A percentile compares a stretch with the other conserved stretches of the same genome.
These are phyloP conservation scores for Penicillium sp. DNA, from an alignment of 2,329 filamentous ascomycete genomes.

Conservation along the genomic window DNA sequence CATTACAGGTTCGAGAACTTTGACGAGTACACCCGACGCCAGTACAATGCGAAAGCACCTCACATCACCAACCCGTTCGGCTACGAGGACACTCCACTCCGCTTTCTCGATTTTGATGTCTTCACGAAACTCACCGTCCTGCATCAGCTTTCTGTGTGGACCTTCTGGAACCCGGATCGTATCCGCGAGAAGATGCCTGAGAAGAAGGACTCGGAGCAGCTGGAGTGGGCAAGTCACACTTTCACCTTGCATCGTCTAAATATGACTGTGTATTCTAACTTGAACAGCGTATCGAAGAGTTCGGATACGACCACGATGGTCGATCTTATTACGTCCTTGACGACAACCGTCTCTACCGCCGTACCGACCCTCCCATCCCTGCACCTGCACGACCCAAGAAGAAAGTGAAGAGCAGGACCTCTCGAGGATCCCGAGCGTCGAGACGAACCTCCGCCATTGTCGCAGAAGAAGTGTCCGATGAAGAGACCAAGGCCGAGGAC, in stretches of 20 bases:
- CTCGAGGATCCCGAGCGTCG: conserved; percentile 66
- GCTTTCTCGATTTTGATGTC: conserved; percentile 80
- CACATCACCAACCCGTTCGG: conserved; percentile 79
- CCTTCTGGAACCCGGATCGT: conserved; percentile 82
- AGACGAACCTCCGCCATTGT: conserved; percentile 62
- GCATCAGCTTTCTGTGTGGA: conserved; percentile 87
- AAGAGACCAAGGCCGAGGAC: conserved; percentile 45
- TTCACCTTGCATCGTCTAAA: background rate
- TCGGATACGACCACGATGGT: conserved; percentile 85
- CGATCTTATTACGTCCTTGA: conserved; percentile 88
- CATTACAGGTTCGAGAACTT: conserved; percentile 75
- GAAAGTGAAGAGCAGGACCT: conserved; percentile 67
- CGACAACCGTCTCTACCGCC: conserved; percentile 88
- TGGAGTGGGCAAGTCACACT: conserved; percentile 69
- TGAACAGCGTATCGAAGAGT: conserved; percentile 49
- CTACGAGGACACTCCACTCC: conserved; percentile 69
- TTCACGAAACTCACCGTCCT: conserved; percentile 78
- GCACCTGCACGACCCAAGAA: conserved; percentile 61
- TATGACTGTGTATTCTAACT: conserved; percentile 16
- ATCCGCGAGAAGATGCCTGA: conserved; percentile 86
- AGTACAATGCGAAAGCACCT: conserved; percentile 82
- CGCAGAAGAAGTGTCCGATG: conserved; percentile 47
- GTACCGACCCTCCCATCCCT: conserved; percentile 72
- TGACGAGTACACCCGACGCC: conserved; percentile 88
- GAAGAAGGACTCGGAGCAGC: conserved; percentile 77